These are phyloP conservation scores for Sporothrix brasiliensis DNA, from an alignment of 2,329 filamentous ascomycete genomes.

Conservation along the genomic window DNA sequence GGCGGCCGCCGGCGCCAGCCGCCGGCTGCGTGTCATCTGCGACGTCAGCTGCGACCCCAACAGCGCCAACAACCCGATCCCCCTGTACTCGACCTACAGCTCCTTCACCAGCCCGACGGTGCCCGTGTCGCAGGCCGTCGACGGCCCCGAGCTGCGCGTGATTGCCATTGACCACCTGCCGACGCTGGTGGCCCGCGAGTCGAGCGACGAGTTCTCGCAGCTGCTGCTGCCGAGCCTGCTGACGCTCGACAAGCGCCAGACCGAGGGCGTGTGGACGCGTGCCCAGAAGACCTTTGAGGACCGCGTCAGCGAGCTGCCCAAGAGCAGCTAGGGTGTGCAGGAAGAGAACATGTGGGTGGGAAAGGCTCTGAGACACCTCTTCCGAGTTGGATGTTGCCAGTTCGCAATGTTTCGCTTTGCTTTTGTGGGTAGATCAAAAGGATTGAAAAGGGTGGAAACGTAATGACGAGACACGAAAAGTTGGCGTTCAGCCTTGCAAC, in stretches of 20 bases:
- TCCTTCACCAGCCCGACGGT: constrained; percentile 90
- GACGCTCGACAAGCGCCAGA: constrained; percentile 73
- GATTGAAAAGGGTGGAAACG: background rate
- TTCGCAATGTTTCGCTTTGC: background rate
- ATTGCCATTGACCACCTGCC: constrained; percentile 89
- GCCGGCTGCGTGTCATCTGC: constrained; percentile 77
- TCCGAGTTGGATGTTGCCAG: background rate
- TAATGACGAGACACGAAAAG: background rate
- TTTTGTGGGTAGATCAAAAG: background rate
- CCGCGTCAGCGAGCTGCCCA: constrained; percentile 60
- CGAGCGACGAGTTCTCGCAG: constrained; percentile 78
- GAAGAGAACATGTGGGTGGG: background rate
- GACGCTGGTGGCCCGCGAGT: constrained; percentile 80
- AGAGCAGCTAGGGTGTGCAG: background rate
- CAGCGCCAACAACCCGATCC: constrained; percentile 65
- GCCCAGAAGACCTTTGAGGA: constrained; percentile 83
- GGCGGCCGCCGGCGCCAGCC: constrained; percentile 62
- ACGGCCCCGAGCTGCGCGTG: constrained; percentile 67
- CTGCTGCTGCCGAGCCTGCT: constrained; percentile 77
- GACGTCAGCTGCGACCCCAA: constrained; percentile 78
- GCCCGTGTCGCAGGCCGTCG: constrained; percentile 54
- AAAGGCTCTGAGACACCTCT: background rate
- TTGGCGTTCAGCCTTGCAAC: background rate
- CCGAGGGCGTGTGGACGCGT: constrained; percentile 76
- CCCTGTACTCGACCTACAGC: constrained; percentile 81